Conservation (phyloP, 208 protist species). For the Herpetomonas samuelpessoai region DNA sequence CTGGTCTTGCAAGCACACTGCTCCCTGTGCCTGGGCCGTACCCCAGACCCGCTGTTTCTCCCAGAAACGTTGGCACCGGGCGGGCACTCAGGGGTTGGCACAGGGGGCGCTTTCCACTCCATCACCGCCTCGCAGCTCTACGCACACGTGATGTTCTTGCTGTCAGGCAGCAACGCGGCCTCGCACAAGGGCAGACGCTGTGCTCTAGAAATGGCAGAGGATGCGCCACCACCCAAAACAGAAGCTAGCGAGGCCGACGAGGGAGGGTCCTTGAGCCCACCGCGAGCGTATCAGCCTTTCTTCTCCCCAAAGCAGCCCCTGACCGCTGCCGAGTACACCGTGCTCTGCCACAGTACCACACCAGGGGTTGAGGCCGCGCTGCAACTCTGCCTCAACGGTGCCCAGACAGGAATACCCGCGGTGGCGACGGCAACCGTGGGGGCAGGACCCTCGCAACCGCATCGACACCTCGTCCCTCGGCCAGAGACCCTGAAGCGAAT, state of each 20-base stretch:
- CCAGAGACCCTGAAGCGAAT: conserved; percentile 51
- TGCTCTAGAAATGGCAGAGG: too few species aligned
- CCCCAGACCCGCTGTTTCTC: not conserved
- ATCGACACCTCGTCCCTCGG: conserved; percentile 9
- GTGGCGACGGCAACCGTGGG: too few species aligned
- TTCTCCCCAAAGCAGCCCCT: conserved; percentile 38
- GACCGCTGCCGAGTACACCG: conserved; percentile 79
- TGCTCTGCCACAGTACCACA: conserved; percentile 47
- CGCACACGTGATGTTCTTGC: conserved; percentile 1
- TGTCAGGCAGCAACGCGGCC: not conserved
- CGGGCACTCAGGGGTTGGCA: not conserved
- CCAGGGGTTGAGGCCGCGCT: conserved; percentile 38
- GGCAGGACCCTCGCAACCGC: too few species aligned
- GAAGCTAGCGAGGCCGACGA: not conserved
- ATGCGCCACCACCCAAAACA: too few species aligned
- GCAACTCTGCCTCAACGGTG: conserved; percentile 43
- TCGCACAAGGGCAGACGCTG: too few species aligned
- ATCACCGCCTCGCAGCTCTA: conserved; percentile 6
- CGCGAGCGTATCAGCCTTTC: conserved; percentile 14
- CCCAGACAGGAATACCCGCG: too few species aligned
- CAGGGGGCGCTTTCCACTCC: not conserved
- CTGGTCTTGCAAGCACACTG: conserved; percentile 20
- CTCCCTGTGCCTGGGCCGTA: conserved; percentile 11
- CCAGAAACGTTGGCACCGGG: not conserved
- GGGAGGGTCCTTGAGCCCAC: not conserved